Percentiles rank a stretch among this genome's conserved stretches.
phyloP scores from a whole-genome alignment of 345 rosid species.

The Moricandia arvensis region DNA sequence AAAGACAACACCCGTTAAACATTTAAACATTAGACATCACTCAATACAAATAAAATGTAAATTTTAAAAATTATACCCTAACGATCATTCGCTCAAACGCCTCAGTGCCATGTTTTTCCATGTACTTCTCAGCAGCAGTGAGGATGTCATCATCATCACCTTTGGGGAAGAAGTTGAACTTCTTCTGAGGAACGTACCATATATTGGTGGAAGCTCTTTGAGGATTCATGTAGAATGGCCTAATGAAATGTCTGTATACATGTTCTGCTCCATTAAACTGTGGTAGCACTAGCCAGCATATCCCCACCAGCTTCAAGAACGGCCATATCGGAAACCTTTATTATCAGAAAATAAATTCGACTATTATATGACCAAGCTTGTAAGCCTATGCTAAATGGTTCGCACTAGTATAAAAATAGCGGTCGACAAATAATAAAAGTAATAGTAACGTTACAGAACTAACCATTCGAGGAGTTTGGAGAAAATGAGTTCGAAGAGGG shows the following conservation, averaged over 20 bases:
- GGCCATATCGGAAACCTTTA: constrained; percentile 91
- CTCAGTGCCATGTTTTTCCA: constrained; percentile 76
- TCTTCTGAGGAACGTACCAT: constrained; percentile 88
- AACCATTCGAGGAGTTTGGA: constrained; percentile 84
- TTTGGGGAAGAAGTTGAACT: constrained; percentile 52
- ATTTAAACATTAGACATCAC: neutral
- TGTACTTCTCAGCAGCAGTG: constrained; percentile 83
- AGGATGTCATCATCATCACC: constrained; percentile 64
- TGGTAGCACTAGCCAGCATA: constrained; percentile 93
- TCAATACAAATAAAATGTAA: neutral
- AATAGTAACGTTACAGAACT: neutral
- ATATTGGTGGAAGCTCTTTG: constrained; percentile 64
- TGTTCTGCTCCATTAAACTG: constrained; percentile 93
- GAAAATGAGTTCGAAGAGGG: constrained; percentile 88
- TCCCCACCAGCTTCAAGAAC: constrained; percentile 64
- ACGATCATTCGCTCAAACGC: constrained; percentile 81
- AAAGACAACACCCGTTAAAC: neutral
- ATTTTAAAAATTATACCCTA: constrained; percentile 42
- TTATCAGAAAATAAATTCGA: neutral
- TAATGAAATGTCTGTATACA: constrained; percentile 73
- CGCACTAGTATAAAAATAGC: neutral
- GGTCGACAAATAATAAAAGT: too few species aligned
- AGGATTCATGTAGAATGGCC: constrained; percentile 73
- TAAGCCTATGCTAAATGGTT: neutral
- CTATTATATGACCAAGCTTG: neutral